Evolutionary conservation across 139 green algal species (phyloP).

Genomic region (Auxenochlorella protothecoides): DNA sequence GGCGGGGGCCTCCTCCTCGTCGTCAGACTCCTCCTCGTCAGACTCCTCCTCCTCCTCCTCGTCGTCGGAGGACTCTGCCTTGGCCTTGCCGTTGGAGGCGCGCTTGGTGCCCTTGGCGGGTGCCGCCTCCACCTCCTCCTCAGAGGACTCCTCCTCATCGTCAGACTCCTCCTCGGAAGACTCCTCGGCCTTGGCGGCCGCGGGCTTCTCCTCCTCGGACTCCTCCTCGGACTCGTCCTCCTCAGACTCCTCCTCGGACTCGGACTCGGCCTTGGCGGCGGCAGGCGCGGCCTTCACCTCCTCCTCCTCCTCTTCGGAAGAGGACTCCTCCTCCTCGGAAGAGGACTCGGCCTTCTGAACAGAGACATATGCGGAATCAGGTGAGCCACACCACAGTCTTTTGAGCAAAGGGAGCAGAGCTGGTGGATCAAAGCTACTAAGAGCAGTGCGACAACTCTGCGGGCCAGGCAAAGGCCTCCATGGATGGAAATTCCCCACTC

Average conservation of each 20-base stretch:
- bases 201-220: conserved; percentile 10
- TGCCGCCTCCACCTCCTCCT: conserved; percentile 7
- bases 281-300: background rate
- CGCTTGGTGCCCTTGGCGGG: background rate
- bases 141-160: conserved; percentile 10
- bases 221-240: conserved; percentile 20
- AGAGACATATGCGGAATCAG: background rate
- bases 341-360: conserved; percentile 4
- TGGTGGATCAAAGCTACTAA: background rate
- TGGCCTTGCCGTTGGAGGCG: no score
- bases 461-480: no score
- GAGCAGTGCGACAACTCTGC: no score
- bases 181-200: conserved; percentile 3
- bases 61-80: background rate
- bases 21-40: conserved; percentile 18
- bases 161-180: conserved; percentile 20
- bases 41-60: conserved; percentile 17
- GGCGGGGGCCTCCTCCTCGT: conserved; percentile 13
- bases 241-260: background rate
- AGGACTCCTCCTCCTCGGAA: conserved; percentile 6
- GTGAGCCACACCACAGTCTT: no score
- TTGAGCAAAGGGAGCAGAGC: no score
- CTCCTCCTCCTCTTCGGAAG: conserved; percentile 11
- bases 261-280: background rate
- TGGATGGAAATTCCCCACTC: no score